Conservation (phyloP, 139 green algal genomes). For the Tetraselmis chui region DNA sequence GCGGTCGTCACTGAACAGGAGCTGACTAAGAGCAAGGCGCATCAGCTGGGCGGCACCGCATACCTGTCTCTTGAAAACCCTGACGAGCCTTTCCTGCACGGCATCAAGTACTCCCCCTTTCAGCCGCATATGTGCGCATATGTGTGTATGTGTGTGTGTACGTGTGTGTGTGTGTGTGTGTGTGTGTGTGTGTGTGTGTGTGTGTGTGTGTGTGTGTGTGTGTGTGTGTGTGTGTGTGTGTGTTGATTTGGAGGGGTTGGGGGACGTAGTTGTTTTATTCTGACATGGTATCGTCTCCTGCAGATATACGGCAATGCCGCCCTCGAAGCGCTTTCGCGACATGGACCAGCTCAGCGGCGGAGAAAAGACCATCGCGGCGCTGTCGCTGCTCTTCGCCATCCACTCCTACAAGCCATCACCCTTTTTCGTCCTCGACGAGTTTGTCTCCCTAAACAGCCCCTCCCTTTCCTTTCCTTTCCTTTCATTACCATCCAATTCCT, state of each 20-base stretch:
- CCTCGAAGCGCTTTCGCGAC: conserved; percentile 92
- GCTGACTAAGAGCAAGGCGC: conserved; percentile 57
- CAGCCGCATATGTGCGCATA: too few species aligned
- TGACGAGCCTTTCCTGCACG: conserved; percentile 80
- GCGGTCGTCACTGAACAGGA: conserved; percentile 29
- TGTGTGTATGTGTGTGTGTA: too few species aligned
- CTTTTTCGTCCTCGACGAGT: conserved; percentile 98
- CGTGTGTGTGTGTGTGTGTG: too few species aligned
- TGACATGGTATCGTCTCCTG: conserved; percentile 20
- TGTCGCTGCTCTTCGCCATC: conserved; percentile 95
- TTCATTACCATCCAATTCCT: background rate
- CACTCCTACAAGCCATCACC: conserved; percentile 84
- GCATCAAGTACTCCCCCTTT: conserved; percentile 65
- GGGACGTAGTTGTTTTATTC: conserved; percentile 5
- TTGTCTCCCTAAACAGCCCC: conserved; percentile 8
- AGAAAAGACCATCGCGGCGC: conserved; percentile 85
- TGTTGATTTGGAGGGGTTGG: too few species aligned
- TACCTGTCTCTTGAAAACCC: conserved; percentile 76
- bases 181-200: too few species aligned
- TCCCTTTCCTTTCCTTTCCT: background rate
- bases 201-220: too few species aligned
- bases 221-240: too few species aligned
- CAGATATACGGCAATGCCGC: conserved; percentile 93
- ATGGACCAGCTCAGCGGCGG: conserved; percentile 95
- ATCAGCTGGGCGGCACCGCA: conserved; percentile 75